phyloP scores from a whole-genome alignment of 768 basidiomycete genomes.

The Artomyces pyxidatus region DNA sequence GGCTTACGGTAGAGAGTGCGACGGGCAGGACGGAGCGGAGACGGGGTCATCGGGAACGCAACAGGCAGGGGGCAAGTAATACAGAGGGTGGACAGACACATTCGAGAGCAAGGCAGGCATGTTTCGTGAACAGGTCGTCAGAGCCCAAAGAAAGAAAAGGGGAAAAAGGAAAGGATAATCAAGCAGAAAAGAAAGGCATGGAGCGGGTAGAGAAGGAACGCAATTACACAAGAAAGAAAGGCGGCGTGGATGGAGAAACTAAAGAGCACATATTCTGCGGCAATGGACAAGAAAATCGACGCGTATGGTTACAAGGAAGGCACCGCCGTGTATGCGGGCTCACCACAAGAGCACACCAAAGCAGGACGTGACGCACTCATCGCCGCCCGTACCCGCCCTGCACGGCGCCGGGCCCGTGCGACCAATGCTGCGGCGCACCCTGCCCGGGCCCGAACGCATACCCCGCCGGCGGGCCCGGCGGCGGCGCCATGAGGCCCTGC shows the following conservation, averaged over 20 bases:
- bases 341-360: neutral
- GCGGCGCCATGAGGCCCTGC: slow-evolving; percentile 15
- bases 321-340: neutral
- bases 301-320: neutral
- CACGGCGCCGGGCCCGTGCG: slow-evolving; percentile 13
- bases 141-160: neutral
- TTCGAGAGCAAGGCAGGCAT: neutral
- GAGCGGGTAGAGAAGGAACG: neutral
- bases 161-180: neutral
- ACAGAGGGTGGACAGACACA: neutral
- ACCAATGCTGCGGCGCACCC: slow-evolving; percentile 11
- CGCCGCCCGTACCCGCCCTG: slow-evolving; percentile 17
- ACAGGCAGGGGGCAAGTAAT: neutral
- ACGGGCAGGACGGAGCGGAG: too few species aligned
- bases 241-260: neutral
- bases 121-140: neutral
- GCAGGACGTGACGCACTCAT: slow-evolving; percentile 8
- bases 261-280: neutral
- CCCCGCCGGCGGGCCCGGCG: slow-evolving; percentile 8
- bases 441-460: slow-evolving; percentile 15
- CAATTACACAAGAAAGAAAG: neutral
- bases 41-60: neutral
- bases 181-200: too few species aligned
- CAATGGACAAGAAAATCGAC: neutral
- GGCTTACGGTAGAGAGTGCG: too few species aligned